Evolutionary conservation across 805 yeast genomes (phyloP).

Genomic region (Schizosaccharomyces japonicus): DNA sequence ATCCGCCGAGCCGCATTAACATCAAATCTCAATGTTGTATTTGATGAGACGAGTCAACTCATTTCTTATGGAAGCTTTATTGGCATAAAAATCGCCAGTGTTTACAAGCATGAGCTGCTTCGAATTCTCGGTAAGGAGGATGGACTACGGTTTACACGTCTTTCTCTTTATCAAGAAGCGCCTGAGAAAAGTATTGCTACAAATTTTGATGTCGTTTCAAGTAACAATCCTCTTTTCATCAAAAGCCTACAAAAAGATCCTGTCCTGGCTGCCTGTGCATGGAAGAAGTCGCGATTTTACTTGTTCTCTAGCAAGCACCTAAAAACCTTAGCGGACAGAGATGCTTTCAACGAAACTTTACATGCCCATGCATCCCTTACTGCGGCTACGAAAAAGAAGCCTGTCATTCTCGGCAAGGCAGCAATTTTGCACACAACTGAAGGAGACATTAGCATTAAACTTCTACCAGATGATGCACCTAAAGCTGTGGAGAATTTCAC

Average conservation of each 20-base stretch:
- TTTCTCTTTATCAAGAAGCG: conserved; percentile 16
- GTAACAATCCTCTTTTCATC: conserved; percentile 15
- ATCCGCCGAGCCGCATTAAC: conserved; percentile 6
- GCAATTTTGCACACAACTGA: conserved; percentile 20
- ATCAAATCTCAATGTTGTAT: conserved; percentile 10
- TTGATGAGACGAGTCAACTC: conserved; percentile 16
- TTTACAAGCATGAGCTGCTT: conserved; percentile 12
- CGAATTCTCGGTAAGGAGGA: conserved; percentile 16
- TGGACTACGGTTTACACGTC: conserved; percentile 13
- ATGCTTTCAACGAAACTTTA: conserved; percentile 13
- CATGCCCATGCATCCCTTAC: conserved; percentile 3
- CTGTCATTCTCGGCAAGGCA: neutral
- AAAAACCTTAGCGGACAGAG: conserved; percentile 12
- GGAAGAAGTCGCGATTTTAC: conserved; percentile 13
- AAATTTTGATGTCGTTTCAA: conserved; percentile 16
- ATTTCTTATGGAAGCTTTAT: conserved; percentile 14
- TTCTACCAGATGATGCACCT: conserved; percentile 20
- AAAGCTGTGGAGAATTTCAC: conserved; percentile 22
- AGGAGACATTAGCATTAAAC: conserved; percentile 21
- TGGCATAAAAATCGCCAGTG: conserved; percentile 17
- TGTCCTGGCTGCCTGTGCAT: conserved; percentile 14
- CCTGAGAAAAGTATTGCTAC: conserved; percentile 12
- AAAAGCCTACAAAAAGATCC: conserved; percentile 15
- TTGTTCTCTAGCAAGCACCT: conserved; percentile 12
- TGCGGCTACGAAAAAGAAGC: conserved; percentile 6